Percentiles rank a stretch among this genome's conserved stretches.
Conservation (phyloP, 768 basidiomycete species). For the Boletus barrowsii region DNA sequence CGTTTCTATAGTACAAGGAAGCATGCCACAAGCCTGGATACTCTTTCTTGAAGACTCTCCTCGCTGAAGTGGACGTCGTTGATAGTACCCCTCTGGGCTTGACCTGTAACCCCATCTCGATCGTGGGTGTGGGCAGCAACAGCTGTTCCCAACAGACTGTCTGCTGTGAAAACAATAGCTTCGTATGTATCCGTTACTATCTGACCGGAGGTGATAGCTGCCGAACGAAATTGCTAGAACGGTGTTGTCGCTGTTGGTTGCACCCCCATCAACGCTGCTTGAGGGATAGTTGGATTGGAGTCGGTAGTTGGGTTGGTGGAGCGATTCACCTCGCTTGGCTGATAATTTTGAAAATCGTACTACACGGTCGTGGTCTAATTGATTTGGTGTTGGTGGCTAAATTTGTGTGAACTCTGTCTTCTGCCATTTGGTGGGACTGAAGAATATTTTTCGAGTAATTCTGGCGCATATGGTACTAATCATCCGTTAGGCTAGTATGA, state of each 20-base stretch:
- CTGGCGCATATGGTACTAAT: too few relatives aligned
- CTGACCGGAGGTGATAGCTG: not conserved
- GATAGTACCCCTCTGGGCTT: not conserved
- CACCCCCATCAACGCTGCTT: not conserved
- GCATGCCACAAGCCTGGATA: too few relatives aligned
- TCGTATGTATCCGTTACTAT: not conserved
- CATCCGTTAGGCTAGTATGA: too few relatives aligned
- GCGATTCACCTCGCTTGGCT: not conserved
- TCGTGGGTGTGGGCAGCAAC: not conserved
- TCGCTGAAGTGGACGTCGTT: not conserved
- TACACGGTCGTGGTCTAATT: too few relatives aligned
- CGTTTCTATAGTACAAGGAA: not conserved
- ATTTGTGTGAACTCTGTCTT: too few relatives aligned
- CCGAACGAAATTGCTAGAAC: not conserved
- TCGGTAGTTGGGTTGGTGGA: not conserved
- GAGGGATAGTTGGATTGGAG: not conserved
- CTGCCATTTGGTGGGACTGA: too few relatives aligned
- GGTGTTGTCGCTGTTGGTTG: conserved; percentile 2
- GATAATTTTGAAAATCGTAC: too few relatives aligned
- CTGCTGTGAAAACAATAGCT: conserved; percentile 4
- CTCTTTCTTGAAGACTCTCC: too few relatives aligned
- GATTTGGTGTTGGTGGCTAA: too few relatives aligned
- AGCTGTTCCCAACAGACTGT: not conserved
- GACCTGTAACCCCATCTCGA: not conserved
- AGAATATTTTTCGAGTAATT: too few relatives aligned